Base-by-base conservation (phyloP, 441 rosid genomes). In the Pelargonium citronellum region DNA sequence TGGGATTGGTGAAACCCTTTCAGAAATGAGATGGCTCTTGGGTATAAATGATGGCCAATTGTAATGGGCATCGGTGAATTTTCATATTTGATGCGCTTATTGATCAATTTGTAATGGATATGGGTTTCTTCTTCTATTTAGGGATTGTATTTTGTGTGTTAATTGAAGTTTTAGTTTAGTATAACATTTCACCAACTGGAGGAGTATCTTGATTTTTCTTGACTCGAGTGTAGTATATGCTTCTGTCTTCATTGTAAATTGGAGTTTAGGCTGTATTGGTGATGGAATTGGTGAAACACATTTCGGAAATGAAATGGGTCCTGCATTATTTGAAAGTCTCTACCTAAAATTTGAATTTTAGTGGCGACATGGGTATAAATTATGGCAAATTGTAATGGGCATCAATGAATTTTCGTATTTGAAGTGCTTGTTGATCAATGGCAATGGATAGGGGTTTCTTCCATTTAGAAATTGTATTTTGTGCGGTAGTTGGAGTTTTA, bases 1-100 rank as follows among this genome's bases (percentile, higher is more conserved):
- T 27, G 65, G 65, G 37, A 63, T 73, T 55, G 47, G 27, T 43
- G 53, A 55, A 77, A 51, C 71, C 70, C 73, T 46, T 63, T 66
- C 58, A 60, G 20, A 64, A 73, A 43, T 69, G 71, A 27, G 10
- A 9, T n/a, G 62, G 64, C 0, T n/a, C 11, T 55, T 70, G 49
- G 20, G 24, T 67, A 37, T 8, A 68, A 37, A 73, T 49, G 65
- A 63, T 49, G 65, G 19, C 22, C 1, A 43, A 2, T 24, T 46
- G 57, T 15, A 12, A 67, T 62, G 27, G 27, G 53, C 51, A 17
- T 64, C 2, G 11, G 11, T 41, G 20, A 37, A 6, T 30, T 66
- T 49, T 41, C 3, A 11, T 16, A 34, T 30, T 58, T 58, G 10
- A 22, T 0, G 7, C 24, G 7, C n/a, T 24, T 41, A 16, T 0